Evolutionary conservation across 2,329 filamentous ascomycete genomes (phyloP).

Genomic region (Thermochaetoides dissita): DNA sequence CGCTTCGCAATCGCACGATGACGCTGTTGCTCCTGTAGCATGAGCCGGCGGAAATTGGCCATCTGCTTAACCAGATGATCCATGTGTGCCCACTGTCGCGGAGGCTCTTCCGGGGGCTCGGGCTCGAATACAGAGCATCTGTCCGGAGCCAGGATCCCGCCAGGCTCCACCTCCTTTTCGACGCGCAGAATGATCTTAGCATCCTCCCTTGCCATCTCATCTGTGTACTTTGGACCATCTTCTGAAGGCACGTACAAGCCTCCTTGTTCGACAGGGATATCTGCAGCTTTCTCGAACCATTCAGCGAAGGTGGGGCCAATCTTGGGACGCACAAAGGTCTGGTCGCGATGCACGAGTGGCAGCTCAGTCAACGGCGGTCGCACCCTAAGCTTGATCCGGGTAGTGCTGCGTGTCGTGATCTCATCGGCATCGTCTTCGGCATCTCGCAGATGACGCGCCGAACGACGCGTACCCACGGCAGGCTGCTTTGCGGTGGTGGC

Average conservation of each 20-base stretch:
- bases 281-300: constrained; percentile 37
- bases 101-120: constrained; percentile 58
- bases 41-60: constrained; percentile 64
- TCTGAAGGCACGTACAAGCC: constrained; percentile 38
- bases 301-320: constrained; percentile 43
- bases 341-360: constrained; percentile 45
- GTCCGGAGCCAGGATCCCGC: constrained; percentile 58
- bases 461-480: constrained; percentile 29
- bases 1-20: constrained; percentile 68
- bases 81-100: constrained; percentile 68
- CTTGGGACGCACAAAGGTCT: constrained; percentile 39
- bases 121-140: constrained; percentile 60
- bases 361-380: constrained; percentile 29
- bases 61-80: constrained; percentile 76
- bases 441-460: constrained; percentile 24
- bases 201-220: constrained; percentile 52
- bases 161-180: constrained; percentile 57
- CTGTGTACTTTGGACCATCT: constrained; percentile 42
- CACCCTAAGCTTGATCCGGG: constrained; percentile 37
- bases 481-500: constrained; percentile 23
- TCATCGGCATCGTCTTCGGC: constrained; percentile 16
- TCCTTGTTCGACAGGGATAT: constrained; percentile 42
- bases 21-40: constrained; percentile 63
- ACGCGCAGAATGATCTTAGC: constrained; percentile 56
- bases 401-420: constrained; percentile 20